Percentiles rank a stretch among this genome's conserved stretches.
phyloP scores from a whole-genome alignment of 305 asterid species.

The Lippia alba region DNA sequence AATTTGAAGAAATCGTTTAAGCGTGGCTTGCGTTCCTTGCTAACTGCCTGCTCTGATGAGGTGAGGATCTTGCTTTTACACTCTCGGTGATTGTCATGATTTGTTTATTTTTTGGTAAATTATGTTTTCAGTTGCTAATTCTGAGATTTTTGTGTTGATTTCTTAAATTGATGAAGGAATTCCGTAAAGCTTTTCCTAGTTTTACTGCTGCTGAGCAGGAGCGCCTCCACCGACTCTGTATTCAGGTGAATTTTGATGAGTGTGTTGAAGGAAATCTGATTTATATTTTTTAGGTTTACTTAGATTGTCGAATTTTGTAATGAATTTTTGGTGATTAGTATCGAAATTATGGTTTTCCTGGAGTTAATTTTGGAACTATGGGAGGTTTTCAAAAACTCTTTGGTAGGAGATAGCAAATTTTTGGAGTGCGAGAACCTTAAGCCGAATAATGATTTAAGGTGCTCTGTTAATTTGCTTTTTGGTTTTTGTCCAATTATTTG shows the following conservation, averaged over 20 bases:
- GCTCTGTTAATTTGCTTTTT: background rate
- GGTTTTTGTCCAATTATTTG: background rate
- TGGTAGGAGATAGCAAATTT: background rate
- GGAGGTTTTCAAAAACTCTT: background rate
- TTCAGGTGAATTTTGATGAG: slow-evolving; percentile 46
- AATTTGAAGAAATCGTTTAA: slow-evolving; percentile 62
- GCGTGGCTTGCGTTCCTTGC: slow-evolving; percentile 51
- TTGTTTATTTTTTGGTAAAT: background rate
- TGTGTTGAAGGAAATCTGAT: background rate
- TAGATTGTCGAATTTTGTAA: background rate
- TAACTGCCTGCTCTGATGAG: slow-evolving; percentile 68
- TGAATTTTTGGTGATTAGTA: background rate
- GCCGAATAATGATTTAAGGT: background rate
- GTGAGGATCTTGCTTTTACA: slow-evolving; percentile 35
- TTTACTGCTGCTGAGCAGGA: slow-evolving; percentile 54
- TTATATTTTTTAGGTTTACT: background rate
- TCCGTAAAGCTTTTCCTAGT: slow-evolving; percentile 59
- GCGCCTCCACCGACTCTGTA: slow-evolving; percentile 63
- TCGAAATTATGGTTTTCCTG: background rate
- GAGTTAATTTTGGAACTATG: background rate
- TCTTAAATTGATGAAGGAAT: slow-evolving; percentile 43
- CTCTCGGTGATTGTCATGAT: background rate
- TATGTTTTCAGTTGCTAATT: background rate
- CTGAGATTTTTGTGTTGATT: background rate
- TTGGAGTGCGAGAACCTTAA: background rate